Evolutionary conservation across 352 stramenopile species (phyloP), one percentile per base, ranked within the genome.

Genomic region (Albugo laibachii): DNA sequence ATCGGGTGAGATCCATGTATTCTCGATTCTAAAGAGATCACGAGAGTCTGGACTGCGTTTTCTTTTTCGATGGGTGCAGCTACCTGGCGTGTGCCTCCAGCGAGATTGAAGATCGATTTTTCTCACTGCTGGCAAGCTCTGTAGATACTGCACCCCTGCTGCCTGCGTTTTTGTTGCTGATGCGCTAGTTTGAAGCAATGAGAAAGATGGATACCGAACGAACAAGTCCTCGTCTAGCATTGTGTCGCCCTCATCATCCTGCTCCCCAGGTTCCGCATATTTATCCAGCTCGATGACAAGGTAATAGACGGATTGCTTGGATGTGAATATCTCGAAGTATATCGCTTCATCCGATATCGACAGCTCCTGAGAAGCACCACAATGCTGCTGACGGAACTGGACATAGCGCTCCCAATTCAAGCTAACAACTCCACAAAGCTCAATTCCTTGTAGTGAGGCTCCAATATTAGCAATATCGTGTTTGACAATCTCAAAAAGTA

Each of bases 381-480:
- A 71, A 36, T 86, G 75, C 16, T 89, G 73, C 48, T 86, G 72
- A 18, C 77, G 69, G 35, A 89, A 89, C 55, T 75, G 58, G 41
- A 89, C 74, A 55, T 89, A 89, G 2, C 74, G 67, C 37, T 89
- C 77, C 77, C 77, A 89, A 49, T 83, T 89, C 38, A 89, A 57
- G 45, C 66, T 81, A 13, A 89, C 62, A 52, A 72, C 80, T 19
- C 72, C 71, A 34, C 84, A 61, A 13, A 89, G 71, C 55, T 86
- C 73, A 44, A 89, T 84, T 6, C 72, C 68, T 58, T 84, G 80
- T 15, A 86, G 67, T 4, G 71, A 76, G 36, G 68, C 64, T 10
- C 73, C 77, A 46, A 89, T 72, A 51, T 82, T 67, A 0, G 69
- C 63, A 15, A 89, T 73, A 45, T 89, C 77, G 48, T 83, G 67